Conservation (phyloP, 192 early-diverging fungal species). For the Phycomyces blakesleeanus region DNA sequence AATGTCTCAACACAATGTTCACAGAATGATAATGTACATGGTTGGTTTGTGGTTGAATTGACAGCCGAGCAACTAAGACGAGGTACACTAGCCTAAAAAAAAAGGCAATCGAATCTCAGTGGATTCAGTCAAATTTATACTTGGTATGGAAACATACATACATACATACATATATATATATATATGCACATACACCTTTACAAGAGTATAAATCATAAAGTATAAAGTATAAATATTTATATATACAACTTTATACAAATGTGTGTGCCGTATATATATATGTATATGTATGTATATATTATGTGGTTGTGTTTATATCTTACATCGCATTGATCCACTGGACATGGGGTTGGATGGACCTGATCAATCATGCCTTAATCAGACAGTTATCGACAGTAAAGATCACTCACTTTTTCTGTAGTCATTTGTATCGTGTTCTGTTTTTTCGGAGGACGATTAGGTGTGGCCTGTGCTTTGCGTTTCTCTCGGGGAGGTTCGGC, state of each 20-base stretch:
- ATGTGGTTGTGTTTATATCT: not conserved
- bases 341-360: not conserved
- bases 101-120: too few relatives aligned
- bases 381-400: not conserved
- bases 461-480: not conserved
- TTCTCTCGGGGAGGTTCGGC: not conserved
- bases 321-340: conserved; percentile 1
- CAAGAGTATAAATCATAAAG: too few relatives aligned
- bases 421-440: not conserved
- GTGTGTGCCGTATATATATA: too few relatives aligned
- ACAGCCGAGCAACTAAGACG: not conserved
- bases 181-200: too few relatives aligned
- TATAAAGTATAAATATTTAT: too few relatives aligned
- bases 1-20: not conserved
- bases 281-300: not conserved
- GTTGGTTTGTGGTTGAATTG: not conserved
- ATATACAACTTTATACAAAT: too few relatives aligned
- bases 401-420: not conserved
- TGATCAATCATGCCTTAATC: not conserved
- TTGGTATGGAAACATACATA: too few relatives aligned
- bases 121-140: too few relatives aligned
- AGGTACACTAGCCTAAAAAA: not conserved
- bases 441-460: not conserved
- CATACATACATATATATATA: too few relatives aligned
- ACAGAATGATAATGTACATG: not conserved